These are phyloP conservation scores for Phalaenopsis aphrodite DNA, from an alignment of 106 monocot genomes.

Conservation along the genomic window DNA sequence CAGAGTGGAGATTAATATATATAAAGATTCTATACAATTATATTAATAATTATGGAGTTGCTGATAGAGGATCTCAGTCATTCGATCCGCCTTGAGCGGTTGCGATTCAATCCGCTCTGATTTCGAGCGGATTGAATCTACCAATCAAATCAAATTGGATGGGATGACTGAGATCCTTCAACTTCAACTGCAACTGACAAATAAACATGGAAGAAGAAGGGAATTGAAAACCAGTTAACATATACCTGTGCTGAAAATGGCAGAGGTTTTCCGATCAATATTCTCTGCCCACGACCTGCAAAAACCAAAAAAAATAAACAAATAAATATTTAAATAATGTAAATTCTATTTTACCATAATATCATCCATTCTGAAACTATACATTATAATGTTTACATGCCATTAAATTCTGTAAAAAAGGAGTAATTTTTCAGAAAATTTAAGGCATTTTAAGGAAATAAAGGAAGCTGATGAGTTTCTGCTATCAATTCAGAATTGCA, in stretches of 20 bases:
- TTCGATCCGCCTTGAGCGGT: not conserved
- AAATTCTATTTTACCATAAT: not conserved
- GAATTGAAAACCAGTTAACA: not conserved
- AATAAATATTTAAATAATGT: not conserved
- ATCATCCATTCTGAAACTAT: not conserved
- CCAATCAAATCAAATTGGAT: no score
- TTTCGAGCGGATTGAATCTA: not conserved
- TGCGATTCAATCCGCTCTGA: not conserved
- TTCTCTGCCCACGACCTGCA: not conserved
- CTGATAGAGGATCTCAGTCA: not conserved
- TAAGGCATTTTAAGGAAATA: no score
- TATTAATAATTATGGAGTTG: not conserved
- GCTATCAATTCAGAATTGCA: no score
- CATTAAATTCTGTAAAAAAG: no score
- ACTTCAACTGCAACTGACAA: no score
- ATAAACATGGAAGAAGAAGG: no score
- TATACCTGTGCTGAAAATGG: not conserved
- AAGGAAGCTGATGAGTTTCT: no score
- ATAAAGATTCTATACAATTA: not conserved
- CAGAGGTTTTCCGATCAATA: not conserved
- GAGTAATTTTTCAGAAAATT: no score
- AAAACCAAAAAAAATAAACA: not conserved
- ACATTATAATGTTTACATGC: not conserved
- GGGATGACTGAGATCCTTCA: no score
- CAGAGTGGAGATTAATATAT: not conserved